These are phyloP conservation scores for Malus asiatica DNA, from an alignment of 306 rosid species.

Conservation along the genomic window DNA sequence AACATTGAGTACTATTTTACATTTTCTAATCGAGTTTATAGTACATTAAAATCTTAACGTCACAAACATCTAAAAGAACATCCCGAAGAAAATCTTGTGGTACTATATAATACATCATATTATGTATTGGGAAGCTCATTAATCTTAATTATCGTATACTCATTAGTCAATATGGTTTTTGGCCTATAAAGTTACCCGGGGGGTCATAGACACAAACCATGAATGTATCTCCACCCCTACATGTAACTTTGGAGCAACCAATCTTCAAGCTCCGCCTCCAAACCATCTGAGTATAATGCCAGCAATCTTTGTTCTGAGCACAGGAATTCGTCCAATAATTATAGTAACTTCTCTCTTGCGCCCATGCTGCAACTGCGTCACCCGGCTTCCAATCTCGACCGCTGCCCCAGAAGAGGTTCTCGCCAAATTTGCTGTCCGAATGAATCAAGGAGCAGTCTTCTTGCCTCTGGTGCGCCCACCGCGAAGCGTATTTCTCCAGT, in stretches of 20 bases:
- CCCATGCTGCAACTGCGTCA: slow-evolving; percentile 29
- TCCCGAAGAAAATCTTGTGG: neutral
- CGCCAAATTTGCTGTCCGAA: slow-evolving; percentile 19
- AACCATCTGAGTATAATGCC: slow-evolving; percentile 26
- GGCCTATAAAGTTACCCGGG: slow-evolving; percentile 24
- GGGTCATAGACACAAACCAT: slow-evolving; percentile 23
- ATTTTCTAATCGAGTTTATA: no score
- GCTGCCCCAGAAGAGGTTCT: slow-evolving; percentile 32
- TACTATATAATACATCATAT: neutral
- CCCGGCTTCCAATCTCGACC: slow-evolving; percentile 22
- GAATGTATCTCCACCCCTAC: slow-evolving; percentile 16
- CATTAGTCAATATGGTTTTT: slow-evolving; percentile 15
- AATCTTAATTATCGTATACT: no score
- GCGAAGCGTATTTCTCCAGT: slow-evolving; percentile 7
- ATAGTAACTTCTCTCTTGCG: slow-evolving; percentile 16
- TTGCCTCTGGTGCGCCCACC: slow-evolving; percentile 21
- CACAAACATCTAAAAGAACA: neutral
- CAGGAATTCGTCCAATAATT: slow-evolving; percentile 15
- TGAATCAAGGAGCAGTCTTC: slow-evolving; percentile 27
- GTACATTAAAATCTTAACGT: no score
- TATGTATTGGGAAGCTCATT: no score
- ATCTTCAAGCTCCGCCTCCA: slow-evolving; percentile 16
- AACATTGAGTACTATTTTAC: no score
- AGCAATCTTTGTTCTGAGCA: slow-evolving; percentile 15
- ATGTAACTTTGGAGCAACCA: slow-evolving; percentile 22